Conservation (phyloP, 441 rosid species). For the Adansonia gregorii region DNA sequence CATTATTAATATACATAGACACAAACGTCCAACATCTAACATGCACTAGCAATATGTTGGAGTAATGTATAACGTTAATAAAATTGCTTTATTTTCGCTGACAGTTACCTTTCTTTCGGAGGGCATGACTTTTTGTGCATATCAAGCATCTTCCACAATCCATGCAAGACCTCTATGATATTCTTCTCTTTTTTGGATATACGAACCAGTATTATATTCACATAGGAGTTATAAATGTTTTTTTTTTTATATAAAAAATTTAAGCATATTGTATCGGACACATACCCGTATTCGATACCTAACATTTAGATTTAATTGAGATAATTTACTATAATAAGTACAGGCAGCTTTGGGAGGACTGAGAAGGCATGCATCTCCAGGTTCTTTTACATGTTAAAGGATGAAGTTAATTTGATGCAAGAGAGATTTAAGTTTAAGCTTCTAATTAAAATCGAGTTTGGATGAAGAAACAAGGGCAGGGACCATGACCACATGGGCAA, state of each 20-base stretch:
- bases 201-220: background rate
- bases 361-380: background rate
- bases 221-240: no score
- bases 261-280: no score
- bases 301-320: no score
- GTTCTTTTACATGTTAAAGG: background rate
- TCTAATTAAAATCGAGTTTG: background rate
- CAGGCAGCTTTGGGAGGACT: background rate
- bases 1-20: no score
- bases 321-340: background rate
- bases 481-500: constrained; percentile 23
- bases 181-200: background rate
- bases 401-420: background rate
- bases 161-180: background rate
- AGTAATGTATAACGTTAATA: background rate
- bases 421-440: background rate
- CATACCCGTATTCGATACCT: no score
- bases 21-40: no score
- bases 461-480: background rate
- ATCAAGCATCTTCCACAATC: background rate
- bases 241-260: no score
- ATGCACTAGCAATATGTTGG: background rate
- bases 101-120: background rate
- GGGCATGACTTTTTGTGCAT: background rate
- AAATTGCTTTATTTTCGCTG: constrained; percentile 1